Conservation (phyloP, 2,329 filamentous ascomycete species). For the Ophiostoma sp. region DNA sequence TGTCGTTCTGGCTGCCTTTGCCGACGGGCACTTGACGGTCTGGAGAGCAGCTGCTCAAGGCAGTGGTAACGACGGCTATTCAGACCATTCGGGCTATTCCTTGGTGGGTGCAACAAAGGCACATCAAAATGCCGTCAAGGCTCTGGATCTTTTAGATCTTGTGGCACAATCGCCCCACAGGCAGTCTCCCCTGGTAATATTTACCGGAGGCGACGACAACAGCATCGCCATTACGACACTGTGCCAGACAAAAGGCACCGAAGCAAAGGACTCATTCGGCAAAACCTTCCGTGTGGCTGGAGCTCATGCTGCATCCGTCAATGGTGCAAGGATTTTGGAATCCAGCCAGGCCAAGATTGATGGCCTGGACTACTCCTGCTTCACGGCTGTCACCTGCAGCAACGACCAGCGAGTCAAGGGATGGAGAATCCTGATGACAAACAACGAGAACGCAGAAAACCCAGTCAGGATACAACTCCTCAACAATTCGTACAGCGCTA, state of each 20-base stretch:
- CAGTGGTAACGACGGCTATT: constrained; percentile 14
- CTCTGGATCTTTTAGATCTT: constrained; percentile 36
- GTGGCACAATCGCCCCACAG: constrained; percentile 33
- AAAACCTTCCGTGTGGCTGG: constrained; percentile 40
- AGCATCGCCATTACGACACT: constrained; percentile 56
- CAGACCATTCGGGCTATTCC: constrained; percentile 21
- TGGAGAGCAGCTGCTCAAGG: constrained; percentile 41
- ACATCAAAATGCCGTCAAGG: constrained; percentile 80
- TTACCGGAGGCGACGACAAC: constrained; percentile 87
- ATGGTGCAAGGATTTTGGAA: constrained; percentile 45
- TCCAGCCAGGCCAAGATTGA: background rate
- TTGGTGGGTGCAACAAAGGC: constrained; percentile 25
- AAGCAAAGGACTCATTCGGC: constrained; percentile 21
- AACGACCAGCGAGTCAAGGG: constrained; percentile 58
- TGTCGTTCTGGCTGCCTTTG: constrained; percentile 63
- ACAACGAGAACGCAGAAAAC: no score
- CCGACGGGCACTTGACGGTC: constrained; percentile 69
- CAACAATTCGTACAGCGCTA: constrained; percentile 52
- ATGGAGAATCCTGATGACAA: constrained; percentile 41
- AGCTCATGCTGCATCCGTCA: constrained; percentile 69
- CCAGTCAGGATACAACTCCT: constrained; percentile 37
- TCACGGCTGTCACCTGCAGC: constrained; percentile 37
- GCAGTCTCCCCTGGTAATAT: constrained; percentile 41
- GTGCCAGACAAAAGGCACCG: constrained; percentile 32
- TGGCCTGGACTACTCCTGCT: background rate